Conservation (phyloP, 2,329 filamentous ascomycete genomes). For the Periconia macrospinosa region DNA sequence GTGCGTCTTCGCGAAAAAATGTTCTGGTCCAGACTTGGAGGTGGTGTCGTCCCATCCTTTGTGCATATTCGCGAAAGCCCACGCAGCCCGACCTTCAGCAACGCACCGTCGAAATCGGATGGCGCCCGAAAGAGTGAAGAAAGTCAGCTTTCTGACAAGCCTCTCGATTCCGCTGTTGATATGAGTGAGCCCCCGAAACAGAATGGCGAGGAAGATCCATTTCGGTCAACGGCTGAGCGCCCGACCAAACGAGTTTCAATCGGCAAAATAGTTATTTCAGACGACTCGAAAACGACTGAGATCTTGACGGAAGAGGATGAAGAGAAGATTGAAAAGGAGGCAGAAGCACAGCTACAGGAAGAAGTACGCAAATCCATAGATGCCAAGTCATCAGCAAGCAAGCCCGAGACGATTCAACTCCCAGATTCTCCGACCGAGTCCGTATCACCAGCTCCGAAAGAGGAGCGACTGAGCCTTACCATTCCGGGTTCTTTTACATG, state of each 20-base stretch:
- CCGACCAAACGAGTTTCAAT: constrained; percentile 40
- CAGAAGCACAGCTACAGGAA: constrained; percentile 37
- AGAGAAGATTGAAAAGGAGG: constrained; percentile 37
- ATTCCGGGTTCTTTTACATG: constrained; percentile 37
- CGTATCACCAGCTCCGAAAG: constrained; percentile 26
- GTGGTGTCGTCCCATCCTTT: constrained; percentile 77
- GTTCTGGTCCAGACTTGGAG: constrained; percentile 94
- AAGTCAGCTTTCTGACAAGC: constrained; percentile 23
- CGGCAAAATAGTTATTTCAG: constrained; percentile 39
- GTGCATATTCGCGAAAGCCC: constrained; percentile 37
- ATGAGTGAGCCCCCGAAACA: constrained; percentile 19
- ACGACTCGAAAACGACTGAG: constrained; percentile 9
- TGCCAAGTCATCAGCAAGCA: constrained; percentile 11
- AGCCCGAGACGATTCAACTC: constrained; percentile 20
- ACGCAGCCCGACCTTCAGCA: constrained; percentile 34
- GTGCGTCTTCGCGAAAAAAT: constrained; percentile 88
- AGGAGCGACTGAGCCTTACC: constrained; percentile 36
- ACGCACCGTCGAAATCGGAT: constrained; percentile 15
- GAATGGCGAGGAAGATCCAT: constrained; percentile 39
- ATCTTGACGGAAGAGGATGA: constrained; percentile 31
- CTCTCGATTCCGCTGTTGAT: constrained; percentile 24
- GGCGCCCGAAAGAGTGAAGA: constrained; percentile 32
- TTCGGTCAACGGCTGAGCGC: constrained; percentile 26
- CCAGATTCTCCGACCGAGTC: constrained; percentile 30
- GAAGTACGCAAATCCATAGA: constrained; percentile 33